Base-by-base conservation (phyloP, 164 flowering plant genomes). In the Saururus chinensis region DNA sequence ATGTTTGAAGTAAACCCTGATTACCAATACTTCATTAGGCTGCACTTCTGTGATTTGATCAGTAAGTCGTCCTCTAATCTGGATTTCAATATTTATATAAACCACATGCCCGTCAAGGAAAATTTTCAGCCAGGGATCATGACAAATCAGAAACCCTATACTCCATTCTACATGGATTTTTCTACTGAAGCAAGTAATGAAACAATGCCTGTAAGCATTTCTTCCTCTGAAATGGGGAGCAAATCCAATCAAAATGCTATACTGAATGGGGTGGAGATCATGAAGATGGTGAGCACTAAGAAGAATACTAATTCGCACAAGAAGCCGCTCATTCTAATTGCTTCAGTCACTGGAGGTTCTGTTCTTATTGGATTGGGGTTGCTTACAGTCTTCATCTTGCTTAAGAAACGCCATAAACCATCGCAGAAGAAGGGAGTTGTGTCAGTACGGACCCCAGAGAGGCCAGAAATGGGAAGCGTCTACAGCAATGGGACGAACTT, bases 21-120 rank as follows among this genome's bases (percentile, higher is more conserved):
- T 35, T 85, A 74, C 63, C 79, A 68, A 62, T 84, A 89, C 72
- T 72, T 89, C 12, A 60, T 87, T 45, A 74, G 97, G 55, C 75
- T 82, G 72, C 96, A 89, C 76, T 85, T 89, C 67, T 85, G 91
- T 67, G 96, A 89, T 66, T 73, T 89, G 40, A 87, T 87, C 49
- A 89, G 96, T 66, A 7, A 1, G 4, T 9, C 60, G 16, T 69
- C 70, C 87, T 24, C 85, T 81, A 42, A 67, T 68, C 82, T 88
- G 2, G 68, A 78, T 65, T 87, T 89, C 74, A 60, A 81, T 71
- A 83, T 89, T 48, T 89, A 73, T 56, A 78, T 89, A 59, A 80
- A 85, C 23, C 78, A 65, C 4, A 70, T 69, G 53, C 48, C 64
- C 54, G 93, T 83, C 0, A 69, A 68, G 53, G 64, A 69, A 51